Base-by-base conservation (phyloP, 306 rosid genomes). In the Quercus engelmannii region DNA sequence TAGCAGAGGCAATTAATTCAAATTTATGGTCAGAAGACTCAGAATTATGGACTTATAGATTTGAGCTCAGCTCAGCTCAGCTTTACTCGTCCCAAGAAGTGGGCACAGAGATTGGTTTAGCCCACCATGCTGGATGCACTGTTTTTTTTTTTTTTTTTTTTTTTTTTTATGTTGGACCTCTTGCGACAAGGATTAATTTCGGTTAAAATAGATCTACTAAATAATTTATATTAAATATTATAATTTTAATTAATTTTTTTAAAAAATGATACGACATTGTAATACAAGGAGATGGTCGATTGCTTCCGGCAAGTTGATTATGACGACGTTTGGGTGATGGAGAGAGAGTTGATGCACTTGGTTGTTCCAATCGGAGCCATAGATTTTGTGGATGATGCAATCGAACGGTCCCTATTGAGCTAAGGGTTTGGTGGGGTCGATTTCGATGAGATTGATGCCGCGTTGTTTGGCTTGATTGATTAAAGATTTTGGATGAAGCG, bases 381-480 rank as follows among this genome's bases (percentile, higher is more conserved):
- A 76, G 43, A 84, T 49, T 62, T 84, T 80, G 77, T 84, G 85
- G 71, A 84, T 55, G 76, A 80, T 64, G 82, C 79, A 73, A 74
- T 84, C 28, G 74, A 84, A 84, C 18, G 80, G 85, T n/a, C 79
- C 85, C 46, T 84, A 85, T 2, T 84, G 73, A 46, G 21, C 33
- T 55, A 84, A 49, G 12, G 77, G 55, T 62, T 38, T 46, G 38
- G 25, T 2, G 51, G 78, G 63, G 38, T 76, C 79, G 49, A 78
- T 21, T 11, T 69, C 52, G 54, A 77, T 73, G 46, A 84, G 79
- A 69, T 77, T 85, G 69, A 84, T 59, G 52, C 80, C 71, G 25
- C 49, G 33, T 5, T 54, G 58, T 3, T n/a, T 30, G 75, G 84
- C 79, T 13, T 71, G 81, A 31, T 74, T 15, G 21, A 76, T n/a